Evolutionary conservation across 805 yeast genomes (phyloP), one percentile per base, ranked within the genome.

Genomic region (Naumovozyma castellii): DNA sequence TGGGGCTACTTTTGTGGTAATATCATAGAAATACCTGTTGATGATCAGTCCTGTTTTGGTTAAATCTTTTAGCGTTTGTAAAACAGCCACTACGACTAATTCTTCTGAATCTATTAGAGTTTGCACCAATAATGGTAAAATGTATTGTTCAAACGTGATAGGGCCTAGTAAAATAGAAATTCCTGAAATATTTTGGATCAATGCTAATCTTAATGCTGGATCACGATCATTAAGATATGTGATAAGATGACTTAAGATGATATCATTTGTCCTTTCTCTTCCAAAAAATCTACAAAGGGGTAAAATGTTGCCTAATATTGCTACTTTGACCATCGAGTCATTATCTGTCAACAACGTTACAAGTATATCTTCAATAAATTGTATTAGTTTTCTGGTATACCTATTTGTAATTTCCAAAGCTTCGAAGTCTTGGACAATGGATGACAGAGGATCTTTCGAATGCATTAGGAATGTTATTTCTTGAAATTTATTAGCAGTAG

Each of bases 201-300:
- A 79, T 3, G 79, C 76, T 20, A 83, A 64, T 43, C 94, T 68
- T 17, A 92, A 65, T 16, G 76, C 71, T 0, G 80, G 65, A 51
- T 78, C 77, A 40, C 76, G 71, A 54, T 88, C 96, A 58, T 92
- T 92, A 46, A 92, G 63, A 53, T 87, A 92, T 0, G 97, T 88
- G 34, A 92, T 88, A 41, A 88, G 65, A 64, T 92, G 97, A 34
- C 95, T 87, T 35, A 92, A 62, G 17, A 92, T 78, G 32, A 92
- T 68, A 56, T 92, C 97, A 53, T 84, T 88, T 0, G 96, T 82
- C 48, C 78, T 84, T 40, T 85, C 94, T 40, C 80, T 77, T 0
- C 96, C 96, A 54, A 92, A 79, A 43, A 82, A 83, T 8, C 78
- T 68, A 50, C 96, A 85, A 3, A 92, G 59, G 0, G 87, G 84